Percentiles rank a stretch among this genome's conserved stretches.
These are phyloP conservation scores for Auxenochlorella pyrenoidosa DNA, from an alignment of 139 green algal genomes.

Conservation along the genomic window DNA sequence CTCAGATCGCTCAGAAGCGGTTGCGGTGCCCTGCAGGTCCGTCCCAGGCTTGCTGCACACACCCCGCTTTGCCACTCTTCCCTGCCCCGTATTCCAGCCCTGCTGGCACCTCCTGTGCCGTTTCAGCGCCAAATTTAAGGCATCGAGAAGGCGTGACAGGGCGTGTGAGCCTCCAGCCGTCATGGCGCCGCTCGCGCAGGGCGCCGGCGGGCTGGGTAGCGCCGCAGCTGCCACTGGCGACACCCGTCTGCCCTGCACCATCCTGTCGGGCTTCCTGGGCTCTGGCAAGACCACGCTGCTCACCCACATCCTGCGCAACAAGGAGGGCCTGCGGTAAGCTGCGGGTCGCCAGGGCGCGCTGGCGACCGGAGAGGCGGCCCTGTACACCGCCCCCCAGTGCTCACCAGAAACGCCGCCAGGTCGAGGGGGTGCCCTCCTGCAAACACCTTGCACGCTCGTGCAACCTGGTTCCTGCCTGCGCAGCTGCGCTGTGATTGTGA, in stretches of 20 bases:
- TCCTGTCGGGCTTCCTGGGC: slow-evolving; percentile 59
- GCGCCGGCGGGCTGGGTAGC: slow-evolving; percentile 22
- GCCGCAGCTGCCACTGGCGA: background rate
- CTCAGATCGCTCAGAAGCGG: no score
- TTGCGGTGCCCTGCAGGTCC: no score
- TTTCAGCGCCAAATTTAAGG: no score
- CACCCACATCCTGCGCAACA: slow-evolving; percentile 66
- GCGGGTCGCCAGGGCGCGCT: background rate
- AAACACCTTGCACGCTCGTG: no score
- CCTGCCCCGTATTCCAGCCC: no score
- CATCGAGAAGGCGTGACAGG: no score
- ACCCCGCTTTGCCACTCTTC: no score
- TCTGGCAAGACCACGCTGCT: slow-evolving; percentile 89
- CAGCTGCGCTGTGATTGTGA: slow-evolving; percentile 18
- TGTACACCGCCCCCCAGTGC: no score
- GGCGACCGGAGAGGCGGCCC: background rate
- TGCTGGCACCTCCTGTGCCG: no score
- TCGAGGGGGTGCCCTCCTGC: no score
- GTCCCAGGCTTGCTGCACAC: no score
- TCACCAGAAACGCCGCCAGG: no score
- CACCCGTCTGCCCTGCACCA: slow-evolving; percentile 62
- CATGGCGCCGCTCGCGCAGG: background rate
- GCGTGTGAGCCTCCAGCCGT: background rate
- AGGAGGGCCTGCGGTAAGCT: slow-evolving; percentile 35
- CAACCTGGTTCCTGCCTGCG: background rate